Conservation (phyloP, 306 rosid species). For the Coriaria nepalensis region DNA sequence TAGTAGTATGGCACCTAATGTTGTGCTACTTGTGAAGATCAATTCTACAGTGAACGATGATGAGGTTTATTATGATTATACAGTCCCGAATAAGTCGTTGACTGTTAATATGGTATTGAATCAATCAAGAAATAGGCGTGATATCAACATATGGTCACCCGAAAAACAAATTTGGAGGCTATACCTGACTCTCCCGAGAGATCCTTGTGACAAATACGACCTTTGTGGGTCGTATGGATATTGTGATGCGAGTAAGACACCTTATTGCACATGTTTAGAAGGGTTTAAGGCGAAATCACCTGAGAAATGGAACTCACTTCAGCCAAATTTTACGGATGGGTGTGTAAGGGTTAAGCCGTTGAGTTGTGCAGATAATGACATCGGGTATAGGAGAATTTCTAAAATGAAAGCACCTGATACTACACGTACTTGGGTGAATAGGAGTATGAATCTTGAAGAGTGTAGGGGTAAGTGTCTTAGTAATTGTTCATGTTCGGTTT, state of each 20-base stretch:
- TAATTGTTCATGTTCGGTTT: constrained; percentile 26
- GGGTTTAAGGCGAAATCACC: constrained; percentile 25
- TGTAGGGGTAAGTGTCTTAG: constrained; percentile 16
- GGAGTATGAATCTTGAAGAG: background rate
- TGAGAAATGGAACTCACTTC: constrained; percentile 13
- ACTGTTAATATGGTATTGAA: background rate
- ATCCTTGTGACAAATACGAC: constrained; percentile 11
- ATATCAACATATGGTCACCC: constrained; percentile 21
- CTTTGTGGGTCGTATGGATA: constrained; percentile 23
- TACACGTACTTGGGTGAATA: background rate
- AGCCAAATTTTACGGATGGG: constrained; percentile 26
- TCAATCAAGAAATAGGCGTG: background rate
- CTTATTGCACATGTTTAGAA: constrained; percentile 18
- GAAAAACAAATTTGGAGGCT: constrained; percentile 19
- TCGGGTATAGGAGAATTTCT: constrained; percentile 6
- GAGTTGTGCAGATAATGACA: constrained; percentile 19
- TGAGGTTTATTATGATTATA: constrained; percentile 13
- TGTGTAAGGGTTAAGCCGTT: constrained; percentile 21
- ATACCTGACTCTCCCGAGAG: constrained; percentile 16
- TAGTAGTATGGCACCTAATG: no score
- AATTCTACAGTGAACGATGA: constrained; percentile 9
- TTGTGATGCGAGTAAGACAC: constrained; percentile 7
- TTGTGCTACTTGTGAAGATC: background rate
- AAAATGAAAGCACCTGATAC: constrained; percentile 1
- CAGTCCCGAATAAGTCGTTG: constrained; percentile 1